Conservation (phyloP, 805 yeast species). For the Starmerella riodocensis region DNA sequence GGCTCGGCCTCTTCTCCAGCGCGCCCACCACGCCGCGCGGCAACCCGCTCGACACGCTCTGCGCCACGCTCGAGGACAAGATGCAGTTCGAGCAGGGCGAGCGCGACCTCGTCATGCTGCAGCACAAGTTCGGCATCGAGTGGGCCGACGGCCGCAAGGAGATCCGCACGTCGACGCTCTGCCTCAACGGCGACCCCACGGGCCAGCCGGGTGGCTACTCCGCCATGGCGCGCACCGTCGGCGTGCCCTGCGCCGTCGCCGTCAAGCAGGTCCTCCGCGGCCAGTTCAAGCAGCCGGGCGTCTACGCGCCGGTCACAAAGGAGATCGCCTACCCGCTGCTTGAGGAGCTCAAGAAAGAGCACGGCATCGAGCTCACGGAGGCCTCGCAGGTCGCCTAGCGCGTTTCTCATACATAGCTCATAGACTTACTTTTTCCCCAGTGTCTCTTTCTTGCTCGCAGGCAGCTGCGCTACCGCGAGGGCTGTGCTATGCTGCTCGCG, state of each 20-base stretch:
- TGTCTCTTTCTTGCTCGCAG: too few species aligned
- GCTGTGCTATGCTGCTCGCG: too few species aligned
- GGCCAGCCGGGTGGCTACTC: conserved; percentile 68
- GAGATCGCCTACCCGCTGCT: conserved; percentile 84
- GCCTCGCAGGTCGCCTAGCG: conserved; percentile 43
- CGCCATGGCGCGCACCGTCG: conserved; percentile 96
- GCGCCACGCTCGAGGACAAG: conserved; percentile 88
- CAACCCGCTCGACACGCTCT: conserved; percentile 87
- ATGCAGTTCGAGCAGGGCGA: conserved; percentile 95
- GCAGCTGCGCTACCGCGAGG: too few species aligned
- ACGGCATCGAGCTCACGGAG: conserved; percentile 77
- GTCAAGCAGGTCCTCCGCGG: conserved; percentile 75
- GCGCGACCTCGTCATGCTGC: conserved; percentile 87
- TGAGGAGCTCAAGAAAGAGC: conserved; percentile 79
- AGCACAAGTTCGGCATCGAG: conserved; percentile 95
- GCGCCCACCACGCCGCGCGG: conserved; percentile 72
- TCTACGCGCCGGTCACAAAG: conserved; percentile 84
- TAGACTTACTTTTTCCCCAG: too few species aligned
- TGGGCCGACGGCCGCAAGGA: conserved; percentile 89
- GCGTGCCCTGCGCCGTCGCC: conserved; percentile 98
- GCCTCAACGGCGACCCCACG: conserved; percentile 74
- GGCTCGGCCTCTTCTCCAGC: conserved; percentile 87
- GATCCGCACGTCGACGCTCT: conserved; percentile 87
- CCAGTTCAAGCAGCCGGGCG: conserved; percentile 61
- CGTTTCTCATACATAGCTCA: too few species aligned